Conservation (phyloP, 192 early-diverging fungal genomes). For the Chytriomyces sp. region DNA sequence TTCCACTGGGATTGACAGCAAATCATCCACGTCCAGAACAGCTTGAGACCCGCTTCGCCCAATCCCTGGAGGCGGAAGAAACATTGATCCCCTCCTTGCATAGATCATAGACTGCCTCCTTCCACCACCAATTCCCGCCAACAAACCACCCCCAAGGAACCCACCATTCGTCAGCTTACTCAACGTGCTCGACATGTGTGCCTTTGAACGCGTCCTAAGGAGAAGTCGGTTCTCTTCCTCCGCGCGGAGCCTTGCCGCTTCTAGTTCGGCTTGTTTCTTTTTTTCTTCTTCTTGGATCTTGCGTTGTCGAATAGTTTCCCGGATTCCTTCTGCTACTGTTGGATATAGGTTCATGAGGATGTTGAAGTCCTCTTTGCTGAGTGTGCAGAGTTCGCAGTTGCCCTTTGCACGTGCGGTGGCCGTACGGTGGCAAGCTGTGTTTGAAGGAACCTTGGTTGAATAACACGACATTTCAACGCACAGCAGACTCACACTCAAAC, state of each 20-base stretch:
- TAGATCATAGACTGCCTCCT: no score
- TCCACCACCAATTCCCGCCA: no score
- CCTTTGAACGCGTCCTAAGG: not conserved
- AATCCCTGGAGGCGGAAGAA: no score
- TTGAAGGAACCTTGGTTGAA: not conserved
- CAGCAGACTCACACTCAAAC: slow-evolving; percentile 39
- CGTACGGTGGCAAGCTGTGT: slow-evolving; percentile 41
- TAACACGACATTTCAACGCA: no score
- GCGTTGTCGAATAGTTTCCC: slow-evolving; percentile 33
- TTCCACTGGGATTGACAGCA: no score
- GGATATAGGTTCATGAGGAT: slow-evolving; percentile 37
- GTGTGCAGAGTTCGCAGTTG: slow-evolving; percentile 41
- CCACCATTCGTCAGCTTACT: no score
- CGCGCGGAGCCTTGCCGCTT: not conserved
- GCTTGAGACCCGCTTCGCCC: no score
- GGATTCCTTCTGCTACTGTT: slow-evolving; percentile 37
- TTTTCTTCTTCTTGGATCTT: slow-evolving; percentile 39
- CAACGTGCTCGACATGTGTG: no score
- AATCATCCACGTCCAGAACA: no score
- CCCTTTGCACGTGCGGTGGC: slow-evolving; percentile 38
- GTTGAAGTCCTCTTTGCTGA: slow-evolving; percentile 42
- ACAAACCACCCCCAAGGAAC: no score
- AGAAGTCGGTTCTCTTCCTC: slow-evolving; percentile 17
- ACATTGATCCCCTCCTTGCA: no score
- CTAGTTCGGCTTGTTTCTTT: slow-evolving; percentile 14